These are phyloP conservation scores for Chaetomiaceae sp. DNA, from an alignment of 2,329 filamentous ascomycete genomes.

Conservation along the genomic window DNA sequence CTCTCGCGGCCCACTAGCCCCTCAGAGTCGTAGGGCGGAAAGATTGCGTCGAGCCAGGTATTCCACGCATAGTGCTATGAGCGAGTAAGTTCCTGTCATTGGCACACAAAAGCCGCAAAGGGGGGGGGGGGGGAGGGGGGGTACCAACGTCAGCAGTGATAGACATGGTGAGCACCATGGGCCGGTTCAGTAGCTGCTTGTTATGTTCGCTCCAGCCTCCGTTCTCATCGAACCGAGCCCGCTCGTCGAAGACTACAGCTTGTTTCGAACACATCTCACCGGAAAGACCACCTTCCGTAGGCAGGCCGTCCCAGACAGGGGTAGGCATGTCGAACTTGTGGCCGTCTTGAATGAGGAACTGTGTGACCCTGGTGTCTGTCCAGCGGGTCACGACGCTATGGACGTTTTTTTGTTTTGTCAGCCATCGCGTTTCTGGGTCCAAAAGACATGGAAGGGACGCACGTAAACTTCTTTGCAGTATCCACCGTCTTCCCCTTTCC, in stretches of 20 bases:
- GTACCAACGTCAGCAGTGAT: constrained; percentile 44
- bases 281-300: constrained; percentile 41
- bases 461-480: constrained; percentile 46
- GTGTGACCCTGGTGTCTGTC: constrained; percentile 45
- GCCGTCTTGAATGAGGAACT: constrained; percentile 54
- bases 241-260: constrained; percentile 53
- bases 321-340: constrained; percentile 44
- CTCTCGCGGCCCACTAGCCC: constrained; percentile 39
- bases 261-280: constrained; percentile 53
- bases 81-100: not conserved
- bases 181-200: constrained; percentile 44
- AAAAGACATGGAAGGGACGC: not conserved
- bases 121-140: no score
- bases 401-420: no score
- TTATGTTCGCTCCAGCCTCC: constrained; percentile 56
- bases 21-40: constrained; percentile 31
- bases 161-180: constrained; percentile 62
- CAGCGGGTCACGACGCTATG: constrained; percentile 54
- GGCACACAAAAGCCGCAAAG: not conserved
- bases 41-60: constrained; percentile 58
- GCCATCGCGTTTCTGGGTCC: no score
- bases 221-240: constrained; percentile 45
- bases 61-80: constrained; percentile 48
- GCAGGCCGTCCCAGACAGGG: constrained; percentile 28
- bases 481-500: constrained; percentile 50